A percentile compares a stretch with the other conserved stretches of the same genome.
Evolutionary conservation across 75 land plant genomes (phyloP).

Genomic region (Isoetes taiwanensis): DNA sequence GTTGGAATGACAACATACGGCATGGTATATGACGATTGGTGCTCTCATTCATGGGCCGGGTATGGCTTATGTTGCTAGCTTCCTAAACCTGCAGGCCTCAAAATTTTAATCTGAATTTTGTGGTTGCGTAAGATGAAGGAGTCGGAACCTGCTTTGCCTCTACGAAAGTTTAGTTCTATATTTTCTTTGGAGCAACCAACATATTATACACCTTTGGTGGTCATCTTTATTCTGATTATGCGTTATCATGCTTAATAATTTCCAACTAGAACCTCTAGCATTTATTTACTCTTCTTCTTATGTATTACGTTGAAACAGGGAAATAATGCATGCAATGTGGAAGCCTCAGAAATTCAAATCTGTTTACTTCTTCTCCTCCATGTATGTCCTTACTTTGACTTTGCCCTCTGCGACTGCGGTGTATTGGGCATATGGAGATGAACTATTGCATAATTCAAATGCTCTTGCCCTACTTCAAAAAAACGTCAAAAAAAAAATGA

Average conservation of each 20-base stretch:
- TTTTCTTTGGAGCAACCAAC: constrained; percentile 6
- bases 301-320: too few species aligned
- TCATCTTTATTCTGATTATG: neutral
- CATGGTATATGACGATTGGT: constrained; percentile 2
- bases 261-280: too few species aligned
- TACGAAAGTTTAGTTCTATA: neutral
- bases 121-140: neutral
- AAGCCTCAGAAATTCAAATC: neutral
- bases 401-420: neutral
- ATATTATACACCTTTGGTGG: constrained; percentile 1
- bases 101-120: too few species aligned
- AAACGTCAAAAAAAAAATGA: too few species aligned
- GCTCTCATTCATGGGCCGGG: constrained; percentile 2
- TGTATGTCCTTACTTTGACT: neutral
- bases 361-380: neutral
- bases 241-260: neutral
- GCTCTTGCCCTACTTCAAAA: neutral
- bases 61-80: neutral
- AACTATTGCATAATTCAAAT: neutral
- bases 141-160: neutral
- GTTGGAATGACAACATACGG: constrained; percentile 5
- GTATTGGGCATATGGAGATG: constrained; percentile 3
- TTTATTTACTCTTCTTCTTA: too few species aligned
- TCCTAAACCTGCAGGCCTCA: too few species aligned
- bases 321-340: constrained; percentile 8